Base-by-base conservation (phyloP, 768 basidiomycete genomes). In the Tremella mesenterica region DNA sequence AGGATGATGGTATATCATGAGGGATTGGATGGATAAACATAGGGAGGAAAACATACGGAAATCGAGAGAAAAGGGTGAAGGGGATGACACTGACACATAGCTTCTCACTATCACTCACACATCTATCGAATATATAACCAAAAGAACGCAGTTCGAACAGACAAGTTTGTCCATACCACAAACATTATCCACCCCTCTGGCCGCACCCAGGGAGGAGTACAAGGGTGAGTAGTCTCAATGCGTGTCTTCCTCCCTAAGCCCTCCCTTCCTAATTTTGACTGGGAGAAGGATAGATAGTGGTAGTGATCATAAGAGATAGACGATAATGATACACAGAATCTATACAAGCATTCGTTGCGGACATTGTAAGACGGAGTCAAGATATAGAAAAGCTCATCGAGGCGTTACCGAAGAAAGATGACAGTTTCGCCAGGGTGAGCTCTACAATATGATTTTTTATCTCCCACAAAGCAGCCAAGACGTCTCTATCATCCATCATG, bases 81-180 rank as follows among this genome's bases (percentile, higher is more conserved):
- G n/a, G n/a, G n/a, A n/a, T n/a, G n/a, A n/a, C n/a, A n/a, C 33
- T 50, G 5, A 29, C 27, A 21, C 23, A 4, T 43, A 69, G 67
- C 62, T 69, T 21, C 52, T 69, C 16, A 65, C 64, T 16, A 61
- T 69, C 50, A 61, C 64, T 12, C 58, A 63, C 12, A 69, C 61
- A 12, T 69, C 64, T 12, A 69, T 69, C 33, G 67, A 69, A 38
- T 69, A 69, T 31, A 69, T 69, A 34, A 69, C 67, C 27, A 59
- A 62, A 44, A 52, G 62, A 7, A 64, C 67, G 1, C 56, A 63
- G 39, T 69, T 69, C 44, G 67, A 65, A 50, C 67, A 69, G 44
- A 50, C 56, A 10, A 63, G 61, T 2, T 41, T 48, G 1, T 33
- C 39, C 7, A 64, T 69, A 26, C 61, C 64, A 26, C 51, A 56